phyloP scores from a whole-genome alignment of 2,329 filamentous ascomycete genomes.

The Cladosporium velox region DNA sequence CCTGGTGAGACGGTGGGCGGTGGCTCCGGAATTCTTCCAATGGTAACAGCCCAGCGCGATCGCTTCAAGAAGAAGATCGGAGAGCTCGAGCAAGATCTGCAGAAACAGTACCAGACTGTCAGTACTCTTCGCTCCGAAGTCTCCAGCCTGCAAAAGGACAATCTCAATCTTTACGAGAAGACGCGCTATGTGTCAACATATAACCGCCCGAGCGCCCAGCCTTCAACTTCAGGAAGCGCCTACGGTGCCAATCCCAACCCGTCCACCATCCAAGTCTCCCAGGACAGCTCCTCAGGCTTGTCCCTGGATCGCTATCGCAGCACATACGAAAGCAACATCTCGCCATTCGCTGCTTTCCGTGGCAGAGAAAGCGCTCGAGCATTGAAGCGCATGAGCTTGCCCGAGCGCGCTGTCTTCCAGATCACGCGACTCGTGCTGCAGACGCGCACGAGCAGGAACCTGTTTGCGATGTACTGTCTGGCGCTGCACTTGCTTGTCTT shows the following conservation, averaged over 20 bases:
- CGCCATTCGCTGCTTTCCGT: conserved; percentile 91
- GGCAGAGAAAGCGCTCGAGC: conserved; percentile 90
- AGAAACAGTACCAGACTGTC: conserved; percentile 77
- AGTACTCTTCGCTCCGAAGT: conserved; percentile 89
- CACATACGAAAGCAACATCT: conserved; percentile 93
- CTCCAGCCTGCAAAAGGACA: conserved; percentile 90
- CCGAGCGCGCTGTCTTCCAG: conserved; percentile 86
- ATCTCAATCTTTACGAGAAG: conserved; percentile 95
- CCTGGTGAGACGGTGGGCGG: conserved; percentile 70
- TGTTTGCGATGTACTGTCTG: conserved; percentile 91
- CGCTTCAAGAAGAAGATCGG: conserved; percentile 96
- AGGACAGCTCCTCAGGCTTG: conserved; percentile 47
- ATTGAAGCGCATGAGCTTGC: conserved; percentile 88
- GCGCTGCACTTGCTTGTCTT: conserved; percentile 87
- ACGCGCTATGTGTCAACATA: conserved; percentile 95
- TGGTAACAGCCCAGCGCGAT: conserved; percentile 97
- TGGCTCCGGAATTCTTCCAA: conserved; percentile 87
- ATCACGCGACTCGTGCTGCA: conserved; percentile 88
- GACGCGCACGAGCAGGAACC: conserved; percentile 83
- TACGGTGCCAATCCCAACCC: conserved; percentile 67
- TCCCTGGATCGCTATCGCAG: conserved; percentile 74
- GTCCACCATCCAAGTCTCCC: conserved; percentile 65
- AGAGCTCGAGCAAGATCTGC: conserved; percentile 86
- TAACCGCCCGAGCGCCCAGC: conserved; percentile 60
- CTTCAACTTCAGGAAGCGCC: conserved; percentile 66